Conservation (phyloP, 1,284 basidiomycete species). For the Rhodofomes roseus region DNA sequence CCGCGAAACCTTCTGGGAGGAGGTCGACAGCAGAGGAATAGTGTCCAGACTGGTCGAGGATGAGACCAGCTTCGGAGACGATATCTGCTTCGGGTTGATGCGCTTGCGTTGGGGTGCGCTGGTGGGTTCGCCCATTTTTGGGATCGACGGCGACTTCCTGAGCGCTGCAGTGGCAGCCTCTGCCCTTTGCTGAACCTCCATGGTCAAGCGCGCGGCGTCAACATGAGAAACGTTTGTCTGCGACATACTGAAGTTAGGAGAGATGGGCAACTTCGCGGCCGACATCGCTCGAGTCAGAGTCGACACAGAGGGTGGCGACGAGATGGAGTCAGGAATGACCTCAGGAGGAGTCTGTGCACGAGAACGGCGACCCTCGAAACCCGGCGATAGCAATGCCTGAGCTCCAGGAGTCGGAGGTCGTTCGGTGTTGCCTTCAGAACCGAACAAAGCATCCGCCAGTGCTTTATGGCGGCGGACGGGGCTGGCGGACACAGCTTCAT, state of each 20-base stretch:
- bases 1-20: conserved; percentile 35
- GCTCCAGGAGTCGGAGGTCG: neutral
- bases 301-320: neutral
- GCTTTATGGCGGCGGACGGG: conserved; percentile 63
- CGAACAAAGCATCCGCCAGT: conserved; percentile 71
- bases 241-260: neutral
- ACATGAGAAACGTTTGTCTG: conserved; percentile 4
- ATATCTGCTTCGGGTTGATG: conserved; percentile 69
- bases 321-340: neutral
- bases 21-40: conserved; percentile 61
- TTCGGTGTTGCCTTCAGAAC: conserved; percentile 37
- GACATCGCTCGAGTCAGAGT: neutral
- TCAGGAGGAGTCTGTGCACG: neutral
- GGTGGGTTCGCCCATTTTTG: conserved; percentile 38
- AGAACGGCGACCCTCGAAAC: neutral
- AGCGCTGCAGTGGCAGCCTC: conserved; percentile 69
- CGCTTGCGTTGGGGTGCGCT: conserved; percentile 49
- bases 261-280: neutral
- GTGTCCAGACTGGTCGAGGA: conserved; percentile 74
- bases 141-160: conserved; percentile 52
- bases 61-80: conserved; percentile 67
- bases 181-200: conserved; percentile 65
- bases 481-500: conserved; percentile 30
- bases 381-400: neutral
- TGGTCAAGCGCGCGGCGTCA: conserved; percentile 35